These are phyloP conservation scores for Stemphylium vesicarium DNA, from an alignment of 2,329 filamentous ascomycete species.

Conservation along the genomic window DNA sequence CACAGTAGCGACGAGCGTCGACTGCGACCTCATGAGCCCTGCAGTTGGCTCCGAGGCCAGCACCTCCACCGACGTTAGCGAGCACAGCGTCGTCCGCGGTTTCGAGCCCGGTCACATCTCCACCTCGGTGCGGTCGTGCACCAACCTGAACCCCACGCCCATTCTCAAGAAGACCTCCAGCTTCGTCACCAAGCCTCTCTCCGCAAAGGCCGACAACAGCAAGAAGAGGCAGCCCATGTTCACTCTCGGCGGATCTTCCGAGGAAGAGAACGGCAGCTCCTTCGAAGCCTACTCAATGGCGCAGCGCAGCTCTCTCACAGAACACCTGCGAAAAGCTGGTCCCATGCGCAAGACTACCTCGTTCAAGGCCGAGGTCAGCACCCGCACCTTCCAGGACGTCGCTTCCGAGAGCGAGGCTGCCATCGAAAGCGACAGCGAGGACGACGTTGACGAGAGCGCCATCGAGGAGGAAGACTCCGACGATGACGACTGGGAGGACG, in stretches of 20 bases:
- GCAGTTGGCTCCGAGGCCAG: constrained; percentile 65
- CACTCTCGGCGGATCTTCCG: constrained; percentile 79
- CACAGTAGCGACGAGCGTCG: constrained; percentile 57
- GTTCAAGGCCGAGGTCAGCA: constrained; percentile 77
- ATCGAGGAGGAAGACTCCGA: constrained; percentile 68
- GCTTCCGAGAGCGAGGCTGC: constrained; percentile 64
- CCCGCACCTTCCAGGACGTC: constrained; percentile 66
- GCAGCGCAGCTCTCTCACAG: constrained; percentile 61
- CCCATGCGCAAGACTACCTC: constrained; percentile 76
- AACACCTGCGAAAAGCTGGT: constrained; percentile 57
- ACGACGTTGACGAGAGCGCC: constrained; percentile 63
- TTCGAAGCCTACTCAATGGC: constrained; percentile 62
- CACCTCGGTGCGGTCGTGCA: constrained; percentile 70
- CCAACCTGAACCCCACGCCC: constrained; percentile 62
- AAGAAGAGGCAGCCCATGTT: constrained; percentile 76
- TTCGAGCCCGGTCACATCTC: constrained; percentile 80
- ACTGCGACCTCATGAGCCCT: constrained; percentile 49
- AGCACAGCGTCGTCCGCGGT: constrained; percentile 79
- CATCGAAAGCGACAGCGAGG: constrained; percentile 65
- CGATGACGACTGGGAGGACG: constrained; percentile 63
- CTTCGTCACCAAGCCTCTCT: constrained; percentile 35
- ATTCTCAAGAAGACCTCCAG: constrained; percentile 63
- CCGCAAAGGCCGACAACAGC: constrained; percentile 43
- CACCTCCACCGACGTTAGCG: constrained; percentile 65
- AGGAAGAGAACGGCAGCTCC: constrained; percentile 83